These are phyloP conservation scores for Ophiostoma sp. DNA, from an alignment of 2,329 filamentous ascomycete species.

Conservation along the genomic window DNA sequence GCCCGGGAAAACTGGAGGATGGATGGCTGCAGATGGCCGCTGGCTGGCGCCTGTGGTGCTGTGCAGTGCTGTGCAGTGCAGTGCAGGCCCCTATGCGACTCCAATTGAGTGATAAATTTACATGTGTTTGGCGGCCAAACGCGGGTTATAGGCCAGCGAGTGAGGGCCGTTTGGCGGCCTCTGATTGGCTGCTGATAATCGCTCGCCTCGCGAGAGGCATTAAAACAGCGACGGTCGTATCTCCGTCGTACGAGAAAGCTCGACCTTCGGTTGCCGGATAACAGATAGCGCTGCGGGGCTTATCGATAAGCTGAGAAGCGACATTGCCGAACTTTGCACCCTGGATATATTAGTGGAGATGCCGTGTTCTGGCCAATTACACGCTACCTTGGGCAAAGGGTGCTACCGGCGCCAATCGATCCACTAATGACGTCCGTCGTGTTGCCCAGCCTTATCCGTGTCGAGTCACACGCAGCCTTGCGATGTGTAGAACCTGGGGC, in stretches of 20 bases:
- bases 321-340: constrained; percentile 14
- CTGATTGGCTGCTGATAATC: constrained; percentile 19
- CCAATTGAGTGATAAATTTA: neutral
- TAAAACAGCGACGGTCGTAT: constrained; percentile 21
- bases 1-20: constrained; percentile 1
- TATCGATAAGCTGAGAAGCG: constrained; percentile 20
- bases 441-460: neutral
- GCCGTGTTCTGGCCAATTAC: neutral
- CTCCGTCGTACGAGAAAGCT: constrained; percentile 26
- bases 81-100: no score
- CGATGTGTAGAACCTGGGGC: no score
- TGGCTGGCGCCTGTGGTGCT: neutral
- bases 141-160: no score
- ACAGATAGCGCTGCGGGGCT: constrained; percentile 19
- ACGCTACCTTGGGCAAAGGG: neutral
- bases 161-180: neutral
- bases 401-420: constrained; percentile 11
- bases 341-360: neutral
- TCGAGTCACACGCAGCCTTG: neutral
- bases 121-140: neutral
- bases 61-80: neutral
- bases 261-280: constrained; percentile 21
- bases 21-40: neutral
- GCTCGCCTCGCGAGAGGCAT: constrained; percentile 6
- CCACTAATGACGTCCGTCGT: constrained; percentile 7